A percentile compares a stretch with the other conserved stretches of the same genome.
Evolutionary conservation across 2,329 filamentous ascomycete species (phyloP).

Genomic region (Trichophyton benhamiae): DNA sequence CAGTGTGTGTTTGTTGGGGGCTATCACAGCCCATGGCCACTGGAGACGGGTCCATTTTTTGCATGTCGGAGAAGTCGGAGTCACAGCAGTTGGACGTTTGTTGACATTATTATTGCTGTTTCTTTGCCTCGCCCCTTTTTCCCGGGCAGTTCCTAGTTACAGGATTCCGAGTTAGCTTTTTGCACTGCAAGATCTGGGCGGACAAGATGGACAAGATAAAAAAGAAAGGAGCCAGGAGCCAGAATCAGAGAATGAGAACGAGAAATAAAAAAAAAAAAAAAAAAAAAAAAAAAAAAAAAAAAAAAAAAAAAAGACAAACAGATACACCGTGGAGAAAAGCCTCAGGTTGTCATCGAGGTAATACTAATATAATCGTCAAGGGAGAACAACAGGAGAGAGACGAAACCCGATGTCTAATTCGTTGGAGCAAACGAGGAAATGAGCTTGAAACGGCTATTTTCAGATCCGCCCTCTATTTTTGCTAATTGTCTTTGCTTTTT

Average conservation of each 20-base stretch:
- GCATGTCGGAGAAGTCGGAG: too few relatives aligned
- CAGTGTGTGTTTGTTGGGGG: background rate
- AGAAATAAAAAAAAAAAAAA: background rate
- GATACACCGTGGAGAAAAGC: background rate
- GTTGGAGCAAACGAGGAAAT: background rate
- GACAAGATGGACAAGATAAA: background rate
- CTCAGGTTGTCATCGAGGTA: background rate
- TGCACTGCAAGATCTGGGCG: background rate
- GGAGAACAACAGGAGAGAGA: background rate
- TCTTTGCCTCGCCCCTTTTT: background rate
- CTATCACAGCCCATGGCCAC: too few relatives aligned
- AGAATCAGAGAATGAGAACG: background rate
- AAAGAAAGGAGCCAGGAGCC: background rate
- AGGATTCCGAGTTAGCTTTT: background rate
- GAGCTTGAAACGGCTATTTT: background rate
- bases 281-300: background rate
- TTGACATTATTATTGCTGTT: background rate
- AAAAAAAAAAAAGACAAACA: background rate
- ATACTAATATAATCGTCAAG: background rate
- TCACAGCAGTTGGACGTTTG: background rate
- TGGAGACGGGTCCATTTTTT: too few relatives aligned
- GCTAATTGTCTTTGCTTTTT: background rate
- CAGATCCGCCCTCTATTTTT: background rate
- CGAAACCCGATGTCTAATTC: background rate
- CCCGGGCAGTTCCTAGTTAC: too few relatives aligned